Conservation (phyloP, 257 asterid genomes). For the Dorcoceras hygrometricum region DNA sequence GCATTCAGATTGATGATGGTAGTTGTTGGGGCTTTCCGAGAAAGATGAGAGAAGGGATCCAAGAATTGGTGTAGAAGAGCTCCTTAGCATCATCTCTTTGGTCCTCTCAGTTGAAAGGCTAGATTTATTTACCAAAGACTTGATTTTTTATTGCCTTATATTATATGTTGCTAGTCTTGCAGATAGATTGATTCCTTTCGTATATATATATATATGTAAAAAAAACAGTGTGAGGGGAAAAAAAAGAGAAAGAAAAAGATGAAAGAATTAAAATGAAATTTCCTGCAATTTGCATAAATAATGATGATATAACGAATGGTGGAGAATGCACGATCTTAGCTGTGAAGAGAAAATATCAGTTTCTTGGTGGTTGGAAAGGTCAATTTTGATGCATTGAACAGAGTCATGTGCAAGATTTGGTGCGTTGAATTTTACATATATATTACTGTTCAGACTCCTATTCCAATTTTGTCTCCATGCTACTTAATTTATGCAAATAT, state of each 20-base stretch:
- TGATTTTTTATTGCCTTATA: not conserved
- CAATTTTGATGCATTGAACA: not conserved
- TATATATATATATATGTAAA: conserved; percentile 3
- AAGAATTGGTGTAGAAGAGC: conserved; percentile 90
- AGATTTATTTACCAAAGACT: conserved; percentile 9
- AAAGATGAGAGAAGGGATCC: conserved; percentile 59
- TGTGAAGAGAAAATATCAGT: conserved; percentile 3
- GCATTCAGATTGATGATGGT: conserved; percentile 38
- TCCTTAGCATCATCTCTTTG: conserved; percentile 59
- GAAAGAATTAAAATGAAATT: not conserved
- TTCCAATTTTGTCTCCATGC: too few relatives aligned
- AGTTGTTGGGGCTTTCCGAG: conserved; percentile 50
- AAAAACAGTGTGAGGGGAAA: conserved; percentile 18
- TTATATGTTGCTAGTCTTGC: not conserved
- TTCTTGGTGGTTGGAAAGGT: not conserved
- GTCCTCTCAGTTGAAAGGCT: conserved; percentile 6
- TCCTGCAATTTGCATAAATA: conserved; percentile 3
- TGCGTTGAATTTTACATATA: too few relatives aligned
- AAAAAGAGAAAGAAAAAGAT: not conserved
- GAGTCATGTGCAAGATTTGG: not conserved
- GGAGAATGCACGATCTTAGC: conserved; percentile 28
- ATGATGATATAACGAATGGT: conserved; percentile 30
- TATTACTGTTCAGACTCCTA: too few relatives aligned
- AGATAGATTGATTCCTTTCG: not conserved
- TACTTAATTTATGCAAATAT: too few relatives aligned